These are phyloP conservation scores for Lecanicillium sp. DNA, from an alignment of 2,329 filamentous ascomycete genomes.

Conservation along the genomic window DNA sequence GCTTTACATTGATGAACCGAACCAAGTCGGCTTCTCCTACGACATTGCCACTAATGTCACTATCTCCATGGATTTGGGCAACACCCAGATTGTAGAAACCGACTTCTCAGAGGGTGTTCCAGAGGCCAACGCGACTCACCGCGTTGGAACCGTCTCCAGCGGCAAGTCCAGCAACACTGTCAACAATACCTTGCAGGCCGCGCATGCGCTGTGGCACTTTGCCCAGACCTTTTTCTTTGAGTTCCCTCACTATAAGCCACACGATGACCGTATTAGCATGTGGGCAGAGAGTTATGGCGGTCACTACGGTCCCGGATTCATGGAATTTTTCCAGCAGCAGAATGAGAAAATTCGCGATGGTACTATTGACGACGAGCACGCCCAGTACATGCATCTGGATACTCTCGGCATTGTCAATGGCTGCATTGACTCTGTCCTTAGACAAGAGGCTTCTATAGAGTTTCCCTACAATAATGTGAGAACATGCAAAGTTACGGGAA, in stretches of 20 bases:
- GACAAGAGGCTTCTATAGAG: conserved; percentile 45
- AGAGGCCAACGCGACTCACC: conserved; percentile 26
- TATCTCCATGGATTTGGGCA: conserved; percentile 38
- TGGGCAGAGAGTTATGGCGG: conserved; percentile 65
- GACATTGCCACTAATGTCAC: conserved; percentile 58
- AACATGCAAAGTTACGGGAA: too few species aligned
- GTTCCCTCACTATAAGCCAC: conserved; percentile 50
- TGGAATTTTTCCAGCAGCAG: conserved; percentile 49
- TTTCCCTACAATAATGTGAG: conserved; percentile 54
- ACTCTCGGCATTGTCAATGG: conserved; percentile 65
- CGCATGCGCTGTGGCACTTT: conserved; percentile 55
- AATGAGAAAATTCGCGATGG: conserved; percentile 39
- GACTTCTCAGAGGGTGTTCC: conserved; percentile 28
- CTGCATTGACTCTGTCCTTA: conserved; percentile 54
- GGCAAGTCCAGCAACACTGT: conserved; percentile 19
- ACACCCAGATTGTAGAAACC: conserved; percentile 33
- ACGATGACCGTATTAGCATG: conserved; percentile 49
- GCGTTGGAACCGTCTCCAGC: conserved; percentile 24
- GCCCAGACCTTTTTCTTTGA: conserved; percentile 50
- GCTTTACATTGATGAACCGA: conserved; percentile 53
- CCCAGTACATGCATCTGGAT: conserved; percentile 43
- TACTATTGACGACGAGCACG: conserved; percentile 26
- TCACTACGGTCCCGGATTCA: conserved; percentile 59
- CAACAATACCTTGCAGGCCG: conserved; percentile 47
- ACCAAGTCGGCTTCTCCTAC: conserved; percentile 60